Base-by-base conservation (phyloP, 208 protist genomes). In the Trypanosomatidae sp. region DNA sequence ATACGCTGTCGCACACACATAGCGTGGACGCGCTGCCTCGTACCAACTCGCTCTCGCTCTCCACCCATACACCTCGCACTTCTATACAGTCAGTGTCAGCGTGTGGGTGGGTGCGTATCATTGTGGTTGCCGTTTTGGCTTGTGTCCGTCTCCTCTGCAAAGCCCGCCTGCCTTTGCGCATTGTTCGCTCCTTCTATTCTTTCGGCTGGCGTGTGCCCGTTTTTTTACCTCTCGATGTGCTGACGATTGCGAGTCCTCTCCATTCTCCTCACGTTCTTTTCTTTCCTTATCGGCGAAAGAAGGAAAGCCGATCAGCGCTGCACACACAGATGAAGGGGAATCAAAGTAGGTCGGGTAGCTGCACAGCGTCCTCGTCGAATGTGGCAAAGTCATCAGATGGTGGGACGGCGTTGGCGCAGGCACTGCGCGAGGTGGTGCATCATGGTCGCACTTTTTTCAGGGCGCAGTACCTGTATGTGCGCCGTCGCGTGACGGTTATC, bases 401-500 rank as follows among this genome's bases (percentile, higher is more conserved):
- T 15, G 10, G 17, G 39, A 44, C 36, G 2, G 4, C 36, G 52
- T 2, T 46, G 28, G 4, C 8, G 8, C 49, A 62, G 66, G 53
- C 52, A 46, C 30, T 62, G 36, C 53, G 41, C 13, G 66, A 62
- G 15, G 36, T 43, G 44, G 52, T 17, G 30, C 47, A 52, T 3
- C 66, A 60, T 28, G 19, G 8, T 6, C 17, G 25, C 65, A 33
- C 55, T 22, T 19, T 53, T 10, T n/a, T 33, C 36, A 13, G n/a
- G 0, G 28, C 19, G 22, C 41, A 66, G 62, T 69, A 71, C 65
- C 13, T 36, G 15, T 44, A 65, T 50, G 22, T 76, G 44, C 78
- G 62, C 22, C 49, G 36, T 43, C 71, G 72, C 52, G 53, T 44
- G 41, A 62, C 49, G n/a, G 43, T 58, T 17, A 55, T 65, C 50